A percentile compares a stretch with the other conserved stretches of the same genome.
These are phyloP conservation scores for Penicillium sp. DNA, from an alignment of 2,329 filamentous ascomycete genomes.

Conservation along the genomic window DNA sequence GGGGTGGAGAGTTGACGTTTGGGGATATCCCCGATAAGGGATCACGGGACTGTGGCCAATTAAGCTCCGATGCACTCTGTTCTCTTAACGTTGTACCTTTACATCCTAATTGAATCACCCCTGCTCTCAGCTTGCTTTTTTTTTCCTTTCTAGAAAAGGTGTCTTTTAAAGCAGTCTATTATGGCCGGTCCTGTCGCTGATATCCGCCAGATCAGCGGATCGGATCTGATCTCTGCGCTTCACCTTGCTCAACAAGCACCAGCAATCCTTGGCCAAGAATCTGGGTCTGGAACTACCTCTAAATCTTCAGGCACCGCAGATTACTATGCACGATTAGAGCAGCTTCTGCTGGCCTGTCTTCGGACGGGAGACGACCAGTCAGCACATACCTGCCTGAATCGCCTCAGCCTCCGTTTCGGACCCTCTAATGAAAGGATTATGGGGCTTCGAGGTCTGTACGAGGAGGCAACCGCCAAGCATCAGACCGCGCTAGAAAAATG, in stretches of 20 bases:
- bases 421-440: slow-evolving; percentile 79
- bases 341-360: slow-evolving; percentile 78
- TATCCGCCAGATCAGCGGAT: slow-evolving; percentile 24
- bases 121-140: background rate
- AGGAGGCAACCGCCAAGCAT: slow-evolving; percentile 74
- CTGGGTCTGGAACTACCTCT: slow-evolving; percentile 51
- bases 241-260: slow-evolving; percentile 45
- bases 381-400: slow-evolving; percentile 71
- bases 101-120: background rate
- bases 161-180: background rate
- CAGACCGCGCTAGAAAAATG: slow-evolving; percentile 65
- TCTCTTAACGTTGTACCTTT: background rate
- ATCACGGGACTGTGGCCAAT: slow-evolving; percentile 22
- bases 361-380: slow-evolving; percentile 78
- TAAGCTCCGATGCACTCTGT: background rate
- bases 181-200: slow-evolving; percentile 16
- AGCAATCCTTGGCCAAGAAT: slow-evolving; percentile 41
- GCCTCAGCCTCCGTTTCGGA: slow-evolving; percentile 77
- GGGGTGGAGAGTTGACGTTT: slow-evolving; percentile 2
- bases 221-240: slow-evolving; percentile 49
- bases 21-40: slow-evolving; percentile 16
- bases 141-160: no score
- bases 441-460: slow-evolving; percentile 76
- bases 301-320: slow-evolving; percentile 67
- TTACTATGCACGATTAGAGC: slow-evolving; percentile 82